Evolutionary conservation across 1,284 basidiomycete genomes (phyloP), one percentile per base, ranked within the genome.

Genomic region (Xanthoconium separans): DNA sequence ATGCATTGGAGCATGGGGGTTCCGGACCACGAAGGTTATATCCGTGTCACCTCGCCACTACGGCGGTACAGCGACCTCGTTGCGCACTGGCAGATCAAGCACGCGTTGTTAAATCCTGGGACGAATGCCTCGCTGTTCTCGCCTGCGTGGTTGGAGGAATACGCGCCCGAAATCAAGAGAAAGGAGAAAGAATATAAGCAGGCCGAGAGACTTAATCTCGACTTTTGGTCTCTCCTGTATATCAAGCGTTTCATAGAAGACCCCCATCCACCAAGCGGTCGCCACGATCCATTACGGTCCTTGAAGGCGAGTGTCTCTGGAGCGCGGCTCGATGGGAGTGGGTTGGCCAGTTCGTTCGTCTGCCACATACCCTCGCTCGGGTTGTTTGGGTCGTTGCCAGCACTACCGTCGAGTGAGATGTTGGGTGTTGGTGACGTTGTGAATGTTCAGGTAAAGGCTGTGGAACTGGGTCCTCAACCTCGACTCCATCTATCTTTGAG

Each of bases 21-120:
- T 24, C 75, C 77, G 1, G 77, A 78, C 1, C 81, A 83, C 48
- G 85, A 89, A 58, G 88, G 86, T 10, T 99, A 99, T 69, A 73
- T 80, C 11, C 83, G 91, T n/a, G 85, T 83, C 5, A 98, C 97
- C 1, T 92, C 88, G 3, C 97, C 97, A 0, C 74, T 99, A 46
- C 81, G 97, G 42, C 82, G 97, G 22, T 98, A 87, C 70, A 72
- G 77, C 40, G 97, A 99, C 72, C 72, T 98, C 61, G 68, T 97
- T 6, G 75, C 77, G 10, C 97, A 99, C 73, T 99, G 95, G 93
- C 95, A 98, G 71, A 84, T 99, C 71, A 96, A 98, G 69, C 76
- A 85, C 46, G 81, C 82, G 3, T 73, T 98, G n/a, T 69, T 85
- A 9, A 74, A 75, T 9, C 64, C 70, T 0, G 61, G 71, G 12